Percentiles rank a stretch among this genome's conserved stretches.
Conservation (phyloP, 2,329 filamentous ascomycete genomes). For the Cercospora brassicicola region DNA sequence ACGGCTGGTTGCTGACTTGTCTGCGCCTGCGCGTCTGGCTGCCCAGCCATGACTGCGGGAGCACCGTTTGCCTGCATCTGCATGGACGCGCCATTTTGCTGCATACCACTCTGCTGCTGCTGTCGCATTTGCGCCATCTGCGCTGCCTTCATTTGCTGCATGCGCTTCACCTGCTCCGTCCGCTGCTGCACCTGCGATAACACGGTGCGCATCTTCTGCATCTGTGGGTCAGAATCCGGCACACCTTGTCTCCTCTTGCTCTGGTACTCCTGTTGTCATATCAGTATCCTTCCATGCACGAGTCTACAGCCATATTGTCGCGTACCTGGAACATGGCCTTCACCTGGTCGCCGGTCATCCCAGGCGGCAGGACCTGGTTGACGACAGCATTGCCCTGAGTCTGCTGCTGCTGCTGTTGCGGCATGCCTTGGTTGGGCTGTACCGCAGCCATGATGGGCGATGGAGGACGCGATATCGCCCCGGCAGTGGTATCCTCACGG, state of each 20-base stretch:
- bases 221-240: slow-evolving; percentile 79
- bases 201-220: slow-evolving; percentile 75
- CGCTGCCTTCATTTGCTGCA: slow-evolving; percentile 44
- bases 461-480: slow-evolving; percentile 15
- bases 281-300: slow-evolving; percentile 18
- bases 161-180: slow-evolving; percentile 50
- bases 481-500: slow-evolving; percentile 10
- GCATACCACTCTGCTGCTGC: slow-evolving; percentile 47
- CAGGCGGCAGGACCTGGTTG: slow-evolving; percentile 39
- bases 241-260: slow-evolving; percentile 86
- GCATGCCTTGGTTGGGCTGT: slow-evolving; percentile 33
- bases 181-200: slow-evolving; percentile 65
- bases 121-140: slow-evolving; percentile 47
- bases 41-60: slow-evolving; percentile 41
- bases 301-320: slow-evolving; percentile 18
- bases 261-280: slow-evolving; percentile 69
- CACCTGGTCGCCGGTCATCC: slow-evolving; percentile 73
- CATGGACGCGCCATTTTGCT: slow-evolving; percentile 51
- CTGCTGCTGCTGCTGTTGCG: slow-evolving; percentile 25
- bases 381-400: slow-evolving; percentile 23
- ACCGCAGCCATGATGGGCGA: slow-evolving; percentile 33
- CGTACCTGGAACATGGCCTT: slow-evolving; percentile 71
- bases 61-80: slow-evolving; percentile 52
- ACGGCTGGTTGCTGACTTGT: slow-evolving; percentile 23
- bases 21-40: slow-evolving; percentile 32